Conservation (phyloP, 345 rosid species). For the Erysimum cheiranthoides region DNA sequence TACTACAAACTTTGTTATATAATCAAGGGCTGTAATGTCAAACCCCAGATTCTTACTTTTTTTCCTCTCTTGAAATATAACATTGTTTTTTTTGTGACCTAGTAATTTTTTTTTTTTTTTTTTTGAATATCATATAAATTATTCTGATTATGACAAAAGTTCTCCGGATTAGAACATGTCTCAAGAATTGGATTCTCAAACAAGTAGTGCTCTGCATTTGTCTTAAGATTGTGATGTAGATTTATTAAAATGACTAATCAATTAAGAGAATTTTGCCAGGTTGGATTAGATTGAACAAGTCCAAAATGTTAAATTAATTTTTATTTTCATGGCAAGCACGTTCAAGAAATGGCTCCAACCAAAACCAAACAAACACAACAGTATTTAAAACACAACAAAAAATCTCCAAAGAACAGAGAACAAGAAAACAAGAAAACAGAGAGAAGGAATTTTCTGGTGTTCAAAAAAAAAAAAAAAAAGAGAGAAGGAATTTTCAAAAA, state of each 20-base stretch:
- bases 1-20: conserved; percentile 37
- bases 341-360: conserved; percentile 45
- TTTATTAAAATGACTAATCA: conserved; percentile 18
- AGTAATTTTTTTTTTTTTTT: background rate
- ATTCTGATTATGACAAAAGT: background rate
- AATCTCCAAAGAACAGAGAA: conserved; percentile 13
- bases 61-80: background rate
- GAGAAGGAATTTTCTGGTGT: background rate
- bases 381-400: conserved; percentile 41
- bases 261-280: conserved; percentile 26
- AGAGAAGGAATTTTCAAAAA: background rate
- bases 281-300: conserved; percentile 32
- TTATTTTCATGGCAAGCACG: conserved; percentile 47
- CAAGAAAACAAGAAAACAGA: background rate
- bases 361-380: conserved; percentile 39
- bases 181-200: conserved; percentile 30
- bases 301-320: conserved; percentile 4
- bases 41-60: conserved; percentile 3
- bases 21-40: conserved; percentile 31
- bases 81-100: background rate
- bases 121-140: background rate
- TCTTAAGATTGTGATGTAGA: conserved; percentile 32
- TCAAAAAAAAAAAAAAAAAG: background rate
- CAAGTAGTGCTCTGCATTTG: conserved; percentile 50
- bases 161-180: conserved; percentile 17